These are phyloP conservation scores for Myxozyma geophila DNA, from an alignment of 805 yeast species.

Conservation along the genomic window DNA sequence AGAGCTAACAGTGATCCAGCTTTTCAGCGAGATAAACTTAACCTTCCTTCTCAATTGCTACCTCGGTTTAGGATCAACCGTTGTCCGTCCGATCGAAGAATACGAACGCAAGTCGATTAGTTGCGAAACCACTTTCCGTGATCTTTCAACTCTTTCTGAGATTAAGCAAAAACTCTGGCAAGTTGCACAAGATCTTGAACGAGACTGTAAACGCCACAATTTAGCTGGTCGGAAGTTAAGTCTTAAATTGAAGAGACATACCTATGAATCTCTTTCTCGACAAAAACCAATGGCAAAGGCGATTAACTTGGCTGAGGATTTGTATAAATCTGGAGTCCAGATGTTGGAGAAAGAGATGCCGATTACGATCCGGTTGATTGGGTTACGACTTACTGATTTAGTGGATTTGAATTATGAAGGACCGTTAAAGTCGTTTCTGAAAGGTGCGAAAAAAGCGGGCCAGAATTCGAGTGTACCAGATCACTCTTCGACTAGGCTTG, in stretches of 20 bases:
- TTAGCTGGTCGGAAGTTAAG: conserved; percentile 37
- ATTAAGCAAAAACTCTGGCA: conserved; percentile 29
- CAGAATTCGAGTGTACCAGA: neutral
- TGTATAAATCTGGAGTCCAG: conserved; percentile 31
- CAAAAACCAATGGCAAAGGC: conserved; percentile 28
- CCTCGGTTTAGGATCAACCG: conserved; percentile 40
- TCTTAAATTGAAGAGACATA: conserved; percentile 35
- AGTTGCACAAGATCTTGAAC: conserved; percentile 32
- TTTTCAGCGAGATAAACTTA: conserved; percentile 24
- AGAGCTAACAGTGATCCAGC: neutral
- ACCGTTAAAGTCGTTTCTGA: conserved; percentile 26
- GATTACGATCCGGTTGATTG: conserved; percentile 37
- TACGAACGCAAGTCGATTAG: conserved; percentile 39
- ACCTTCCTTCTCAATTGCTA: conserved; percentile 35
- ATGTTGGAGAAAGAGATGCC: conserved; percentile 38
- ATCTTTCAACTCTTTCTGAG: conserved; percentile 7
- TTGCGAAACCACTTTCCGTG: conserved; percentile 38
- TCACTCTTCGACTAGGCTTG: neutral
- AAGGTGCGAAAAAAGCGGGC: conserved; percentile 1
- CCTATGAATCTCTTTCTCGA: conserved; percentile 38
- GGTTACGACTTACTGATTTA: conserved; percentile 36
- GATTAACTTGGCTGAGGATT: conserved; percentile 28
- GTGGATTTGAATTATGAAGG: conserved; percentile 30
- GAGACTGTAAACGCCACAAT: conserved; percentile 29
- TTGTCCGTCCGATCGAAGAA: conserved; percentile 32